Evolutionary conservation across 768 basidiomycete genomes (phyloP).

Genomic region (Tubosaeta sp.): DNA sequence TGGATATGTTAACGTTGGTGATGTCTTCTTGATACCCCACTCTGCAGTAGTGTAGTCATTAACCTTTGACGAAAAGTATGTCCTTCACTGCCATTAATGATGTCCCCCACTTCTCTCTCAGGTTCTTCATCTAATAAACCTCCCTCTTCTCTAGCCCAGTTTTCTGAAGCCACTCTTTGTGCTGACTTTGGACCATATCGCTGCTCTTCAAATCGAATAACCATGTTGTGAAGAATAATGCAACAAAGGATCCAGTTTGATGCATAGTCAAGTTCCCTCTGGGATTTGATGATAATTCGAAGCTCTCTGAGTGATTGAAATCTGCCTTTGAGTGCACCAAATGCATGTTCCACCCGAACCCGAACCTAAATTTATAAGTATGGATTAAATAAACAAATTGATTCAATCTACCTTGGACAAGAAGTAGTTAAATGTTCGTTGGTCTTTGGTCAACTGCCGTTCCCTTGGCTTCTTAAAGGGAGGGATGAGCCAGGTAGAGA

Average conservation of each 20-base stretch:
- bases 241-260: neutral
- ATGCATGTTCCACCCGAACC: neutral
- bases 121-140: neutral
- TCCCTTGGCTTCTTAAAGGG: neutral
- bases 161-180: neutral
- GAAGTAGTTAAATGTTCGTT: neutral
- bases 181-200: neutral
- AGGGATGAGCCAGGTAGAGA: neutral
- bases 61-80: neutral
- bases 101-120: neutral
- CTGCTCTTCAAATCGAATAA: neutral
- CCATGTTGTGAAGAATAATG: neutral
- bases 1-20: too few relatives aligned
- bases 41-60: neutral
- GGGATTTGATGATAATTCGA: neutral
- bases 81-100: neutral
- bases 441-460: neutral
- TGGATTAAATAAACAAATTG: too few relatives aligned
- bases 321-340: neutral
- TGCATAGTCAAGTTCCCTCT: neutral
- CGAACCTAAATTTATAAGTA: neutral
- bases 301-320: constrained; percentile 4
- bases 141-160: neutral
- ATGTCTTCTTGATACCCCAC: too few relatives aligned
- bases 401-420: neutral